Evolutionary conservation across 768 basidiomycete genomes (phyloP).

Genomic region (Chalciporus pseudorubinellus): DNA sequence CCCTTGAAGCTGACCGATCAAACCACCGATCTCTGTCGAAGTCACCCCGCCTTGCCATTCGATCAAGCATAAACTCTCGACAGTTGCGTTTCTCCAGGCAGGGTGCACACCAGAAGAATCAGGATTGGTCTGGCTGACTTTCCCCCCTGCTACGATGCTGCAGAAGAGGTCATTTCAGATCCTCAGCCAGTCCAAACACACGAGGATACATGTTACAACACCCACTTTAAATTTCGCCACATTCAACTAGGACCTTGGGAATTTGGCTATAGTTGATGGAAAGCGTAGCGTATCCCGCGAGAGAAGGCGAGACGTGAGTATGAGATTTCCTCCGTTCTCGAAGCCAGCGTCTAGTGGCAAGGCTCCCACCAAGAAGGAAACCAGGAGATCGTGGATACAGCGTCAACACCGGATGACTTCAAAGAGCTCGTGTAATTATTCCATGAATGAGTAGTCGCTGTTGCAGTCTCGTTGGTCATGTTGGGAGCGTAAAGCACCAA

Average conservation of each 20-base stretch:
- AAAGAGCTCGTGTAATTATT: slow-evolving; percentile 23
- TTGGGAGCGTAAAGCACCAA: slow-evolving; percentile 35
- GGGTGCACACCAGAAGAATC: slow-evolving; percentile 45
- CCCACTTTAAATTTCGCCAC: slow-evolving; percentile 8
- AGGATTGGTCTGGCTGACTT: slow-evolving; percentile 36
- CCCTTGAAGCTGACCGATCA: slow-evolving; percentile 12
- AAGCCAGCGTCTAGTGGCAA: not conserved
- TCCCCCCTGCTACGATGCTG: slow-evolving; percentile 45
- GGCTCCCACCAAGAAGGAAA: slow-evolving; percentile 10
- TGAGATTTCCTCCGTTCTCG: not conserved
- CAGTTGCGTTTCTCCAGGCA: slow-evolving; percentile 44
- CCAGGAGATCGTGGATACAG: not conserved
- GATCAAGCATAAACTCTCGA: slow-evolving; percentile 25
- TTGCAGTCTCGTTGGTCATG: slow-evolving; percentile 34
- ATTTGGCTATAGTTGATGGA: slow-evolving; percentile 6
- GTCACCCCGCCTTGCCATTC: slow-evolving; percentile 24
- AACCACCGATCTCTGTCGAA: slow-evolving; percentile 10
- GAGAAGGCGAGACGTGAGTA: slow-evolving; percentile 9
- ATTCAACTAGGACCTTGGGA: slow-evolving; percentile 6
- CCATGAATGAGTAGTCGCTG: slow-evolving; percentile 35
- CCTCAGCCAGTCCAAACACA: not conserved
- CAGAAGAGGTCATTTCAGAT: not conserved
- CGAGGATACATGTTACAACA: not conserved
- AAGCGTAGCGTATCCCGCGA: slow-evolving; percentile 8
- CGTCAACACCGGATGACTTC: slow-evolving; percentile 4